Base-by-base conservation (phyloP, 2,329 filamentous ascomycete species). In the Ophiostoma sp. region DNA sequence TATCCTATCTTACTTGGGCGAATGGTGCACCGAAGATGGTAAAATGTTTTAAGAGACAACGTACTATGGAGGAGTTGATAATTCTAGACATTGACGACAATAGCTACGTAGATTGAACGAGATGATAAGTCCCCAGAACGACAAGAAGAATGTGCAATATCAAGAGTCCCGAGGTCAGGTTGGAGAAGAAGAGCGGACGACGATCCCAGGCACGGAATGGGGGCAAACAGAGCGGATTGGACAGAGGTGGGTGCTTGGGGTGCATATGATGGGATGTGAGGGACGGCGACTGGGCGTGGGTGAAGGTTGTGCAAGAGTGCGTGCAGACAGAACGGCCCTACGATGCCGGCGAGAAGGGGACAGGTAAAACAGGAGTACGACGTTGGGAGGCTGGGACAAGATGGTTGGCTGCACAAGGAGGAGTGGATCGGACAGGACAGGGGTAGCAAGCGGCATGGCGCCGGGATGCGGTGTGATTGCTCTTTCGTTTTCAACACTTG, bases 371-470 rank as follows among this genome's bases (percentile, higher is more conserved):
- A 63, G 16, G 38, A 63, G 40, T 18, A 63, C 60, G 40, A 42
- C 60, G 40, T 41, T 42, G n/a, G 18, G 60, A 42, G 36, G 40
- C 16, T 42, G 40, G 40, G 60, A 63, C 60, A 40, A 63, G 60
- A 18, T 63, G 60, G 60, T 63, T 63, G 60, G 60, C 40, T 63
- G 60, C 16, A 42, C 60, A n/a, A 42, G 60, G 18, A 40, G 60
- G 38, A 18, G 38, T 42, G 60, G 60, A 18, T 42, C 60, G 60
- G 38, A 42, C 40, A 42, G 60, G n/a, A 44, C 60, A 63, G 60
- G 58, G 60, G 60, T 63, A 55, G 49, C 49, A 55, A 27, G 49
- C 49, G 49, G 49, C 60, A 42, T 63, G 60, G 60, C 60, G 40
- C 40, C 16, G 27, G 27, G 14, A n/a, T 18, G 49, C 58, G 7